These are phyloP conservation scores for Pseudocercospora cruenta DNA, from an alignment of 2,329 filamentous ascomycete species.

Conservation along the genomic window DNA sequence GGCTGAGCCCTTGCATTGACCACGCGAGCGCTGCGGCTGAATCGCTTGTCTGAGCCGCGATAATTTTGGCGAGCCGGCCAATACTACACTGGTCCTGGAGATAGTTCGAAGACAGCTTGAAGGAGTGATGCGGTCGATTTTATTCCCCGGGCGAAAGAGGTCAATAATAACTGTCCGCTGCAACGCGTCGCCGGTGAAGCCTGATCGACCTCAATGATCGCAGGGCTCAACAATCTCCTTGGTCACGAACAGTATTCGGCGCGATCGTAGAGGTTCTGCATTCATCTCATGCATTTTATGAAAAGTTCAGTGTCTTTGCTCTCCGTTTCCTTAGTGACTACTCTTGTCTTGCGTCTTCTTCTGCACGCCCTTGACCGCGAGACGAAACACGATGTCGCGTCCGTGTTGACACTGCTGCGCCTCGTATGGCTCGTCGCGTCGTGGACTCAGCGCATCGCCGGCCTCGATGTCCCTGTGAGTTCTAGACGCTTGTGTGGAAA, in stretches of 20 bases:
- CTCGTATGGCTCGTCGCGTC: not conserved
- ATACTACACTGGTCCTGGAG: not conserved
- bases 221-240: not conserved
- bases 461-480: not conserved
- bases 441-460: not conserved
- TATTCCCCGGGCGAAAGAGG: too few species aligned
- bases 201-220: not conserved
- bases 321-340: not conserved
- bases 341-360: not conserved
- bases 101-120: not conserved
- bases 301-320: not conserved
- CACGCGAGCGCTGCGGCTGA: conserved; percentile 1
- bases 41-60: conserved; percentile 1
- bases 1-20: conserved; percentile 2
- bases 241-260: not conserved
- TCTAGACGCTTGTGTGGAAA: not conserved
- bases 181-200: not conserved
- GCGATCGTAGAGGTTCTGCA: not conserved
- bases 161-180: not conserved
- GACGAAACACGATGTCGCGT: not conserved
- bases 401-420: conserved; percentile 5
- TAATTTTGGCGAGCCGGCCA: not conserved
- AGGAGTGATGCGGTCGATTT: not conserved
- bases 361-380: not conserved
- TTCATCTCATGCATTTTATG: not conserved